phyloP scores from a whole-genome alignment of 768 basidiomycete genomes.

The Dioszegia aurantiaca region DNA sequence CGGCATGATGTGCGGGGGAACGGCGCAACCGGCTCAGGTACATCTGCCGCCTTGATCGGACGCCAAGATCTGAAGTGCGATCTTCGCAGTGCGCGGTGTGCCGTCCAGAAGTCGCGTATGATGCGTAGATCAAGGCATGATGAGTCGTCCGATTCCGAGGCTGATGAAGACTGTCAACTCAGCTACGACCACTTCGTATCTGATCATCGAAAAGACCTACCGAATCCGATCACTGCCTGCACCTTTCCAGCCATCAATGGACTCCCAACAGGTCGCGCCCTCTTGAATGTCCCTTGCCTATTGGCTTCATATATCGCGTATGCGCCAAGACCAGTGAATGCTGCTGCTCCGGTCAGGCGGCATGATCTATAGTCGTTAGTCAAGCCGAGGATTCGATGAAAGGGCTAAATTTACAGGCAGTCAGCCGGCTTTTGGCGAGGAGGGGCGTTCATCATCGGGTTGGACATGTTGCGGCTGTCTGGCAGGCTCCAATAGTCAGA shows the following conservation, averaged over 20 bases:
- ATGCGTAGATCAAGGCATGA: conserved; percentile 10
- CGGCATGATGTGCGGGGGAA: too few species aligned
- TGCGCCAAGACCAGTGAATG: conserved; percentile 39
- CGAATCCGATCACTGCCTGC: conserved; percentile 36
- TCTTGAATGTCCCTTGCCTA: conserved; percentile 33
- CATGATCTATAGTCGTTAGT: conserved; percentile 27
- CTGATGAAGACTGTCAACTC: conserved; percentile 20
- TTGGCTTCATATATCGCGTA: conserved; percentile 40
- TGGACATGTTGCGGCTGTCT: conserved; percentile 1
- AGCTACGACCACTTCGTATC: neutral
- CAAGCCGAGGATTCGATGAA: neutral
- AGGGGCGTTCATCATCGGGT: conserved; percentile 12
- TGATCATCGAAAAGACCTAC: conserved; percentile 20
- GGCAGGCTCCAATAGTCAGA: too few species aligned
- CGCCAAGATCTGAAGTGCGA: too few species aligned
- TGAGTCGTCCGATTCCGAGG: conserved; percentile 19
- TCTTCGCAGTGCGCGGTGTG: too few species aligned
- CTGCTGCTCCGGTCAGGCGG: conserved; percentile 36
- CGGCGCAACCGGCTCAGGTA: too few species aligned
- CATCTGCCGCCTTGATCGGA: too few species aligned
- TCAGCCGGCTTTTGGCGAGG: conserved; percentile 6
- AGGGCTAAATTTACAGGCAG: conserved; percentile 15
- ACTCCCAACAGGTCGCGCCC: conserved; percentile 24
- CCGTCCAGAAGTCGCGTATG: too few species aligned
- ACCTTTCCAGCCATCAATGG: conserved; percentile 29